These are phyloP conservation scores for Geotrichum fermentans DNA, from an alignment of 1,139 yeast species.

Conservation along the genomic window DNA sequence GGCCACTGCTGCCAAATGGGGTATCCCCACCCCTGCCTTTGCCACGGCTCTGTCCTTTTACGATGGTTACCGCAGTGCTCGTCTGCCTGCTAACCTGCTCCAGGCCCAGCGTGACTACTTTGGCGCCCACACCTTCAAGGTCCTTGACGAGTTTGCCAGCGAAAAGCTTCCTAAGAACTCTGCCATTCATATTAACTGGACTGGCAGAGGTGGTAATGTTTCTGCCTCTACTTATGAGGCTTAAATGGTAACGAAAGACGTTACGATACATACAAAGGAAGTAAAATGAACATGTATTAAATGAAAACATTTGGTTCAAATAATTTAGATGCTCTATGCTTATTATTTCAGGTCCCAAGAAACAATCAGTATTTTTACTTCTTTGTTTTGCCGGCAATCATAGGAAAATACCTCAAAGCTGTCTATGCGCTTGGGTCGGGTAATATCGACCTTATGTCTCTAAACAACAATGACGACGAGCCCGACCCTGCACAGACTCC, in stretches of 20 bases:
- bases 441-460: no score
- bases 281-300: no score
- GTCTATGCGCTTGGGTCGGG: no score
- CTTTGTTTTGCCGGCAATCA: no score
- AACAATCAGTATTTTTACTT: no score
- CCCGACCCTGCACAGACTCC: no score
- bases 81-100: constrained; percentile 93
- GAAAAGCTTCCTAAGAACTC: constrained; percentile 70
- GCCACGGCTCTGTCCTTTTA: constrained; percentile 94
- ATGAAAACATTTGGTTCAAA: not conserved
- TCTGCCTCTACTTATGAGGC: constrained; percentile 94
- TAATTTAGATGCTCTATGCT: no score
- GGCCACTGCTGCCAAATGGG: constrained; percentile 70
- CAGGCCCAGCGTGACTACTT: constrained; percentile 99
- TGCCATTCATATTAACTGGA: constrained; percentile 97
- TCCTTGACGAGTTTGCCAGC: constrained; percentile 79
- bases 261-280: no score
- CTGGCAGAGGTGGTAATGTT: constrained; percentile 97
- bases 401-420: no score
- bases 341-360: no score
- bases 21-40: constrained; percentile 97
- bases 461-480: no score
- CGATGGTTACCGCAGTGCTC: constrained; percentile 97
- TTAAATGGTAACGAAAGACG: constrained; percentile 38
- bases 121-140: constrained; percentile 98